A percentile compares a stretch with the other conserved stretches of the same genome.
phyloP scores from a whole-genome alignment of 208 protist genomes.

The Leishmania amazonensis region DNA sequence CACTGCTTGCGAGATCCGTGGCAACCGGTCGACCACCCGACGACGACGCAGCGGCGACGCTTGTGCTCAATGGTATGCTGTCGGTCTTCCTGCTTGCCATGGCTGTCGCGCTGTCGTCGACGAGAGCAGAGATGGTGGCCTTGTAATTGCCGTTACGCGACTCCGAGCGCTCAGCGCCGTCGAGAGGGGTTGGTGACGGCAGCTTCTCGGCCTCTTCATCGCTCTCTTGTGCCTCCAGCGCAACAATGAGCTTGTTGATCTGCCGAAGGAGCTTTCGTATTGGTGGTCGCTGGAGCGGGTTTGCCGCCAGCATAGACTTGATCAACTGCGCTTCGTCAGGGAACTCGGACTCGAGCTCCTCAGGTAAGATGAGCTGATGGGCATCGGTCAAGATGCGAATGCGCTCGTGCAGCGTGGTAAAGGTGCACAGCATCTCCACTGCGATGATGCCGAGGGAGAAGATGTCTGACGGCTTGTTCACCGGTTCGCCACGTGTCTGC shows the following conservation, averaged over 20 bases:
- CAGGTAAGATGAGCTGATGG: slow-evolving; percentile 41
- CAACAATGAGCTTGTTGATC: slow-evolving; percentile 29
- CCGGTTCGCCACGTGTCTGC: slow-evolving; percentile 57
- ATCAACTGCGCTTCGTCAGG: slow-evolving; percentile 62
- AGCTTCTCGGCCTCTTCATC: slow-evolving; percentile 17
- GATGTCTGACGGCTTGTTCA: slow-evolving; percentile 65
- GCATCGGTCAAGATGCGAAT: slow-evolving; percentile 64
- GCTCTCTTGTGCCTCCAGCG: slow-evolving; percentile 32
- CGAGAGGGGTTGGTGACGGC: neutral
- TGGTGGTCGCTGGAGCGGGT: slow-evolving; percentile 28
- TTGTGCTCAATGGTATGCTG: neutral
- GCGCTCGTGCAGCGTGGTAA: slow-evolving; percentile 77
- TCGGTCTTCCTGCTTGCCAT: too few species aligned
- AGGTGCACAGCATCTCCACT: slow-evolving; percentile 78
- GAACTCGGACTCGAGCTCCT: slow-evolving; percentile 34
- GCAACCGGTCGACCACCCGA: neutral
- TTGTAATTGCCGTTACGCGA: neutral
- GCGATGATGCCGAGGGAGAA: slow-evolving; percentile 82
- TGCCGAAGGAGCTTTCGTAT: slow-evolving; percentile 42
- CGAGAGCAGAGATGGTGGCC: neutral
- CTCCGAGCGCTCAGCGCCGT: neutral
- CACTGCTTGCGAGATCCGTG: neutral
- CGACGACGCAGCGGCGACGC: too few species aligned
- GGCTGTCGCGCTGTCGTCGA: neutral
- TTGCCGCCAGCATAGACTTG: slow-evolving; percentile 41